Evolutionary conservation across 306 rosid species (phyloP), one percentile per base, ranked within the genome.

Genomic region (Quercus ilex): DNA sequence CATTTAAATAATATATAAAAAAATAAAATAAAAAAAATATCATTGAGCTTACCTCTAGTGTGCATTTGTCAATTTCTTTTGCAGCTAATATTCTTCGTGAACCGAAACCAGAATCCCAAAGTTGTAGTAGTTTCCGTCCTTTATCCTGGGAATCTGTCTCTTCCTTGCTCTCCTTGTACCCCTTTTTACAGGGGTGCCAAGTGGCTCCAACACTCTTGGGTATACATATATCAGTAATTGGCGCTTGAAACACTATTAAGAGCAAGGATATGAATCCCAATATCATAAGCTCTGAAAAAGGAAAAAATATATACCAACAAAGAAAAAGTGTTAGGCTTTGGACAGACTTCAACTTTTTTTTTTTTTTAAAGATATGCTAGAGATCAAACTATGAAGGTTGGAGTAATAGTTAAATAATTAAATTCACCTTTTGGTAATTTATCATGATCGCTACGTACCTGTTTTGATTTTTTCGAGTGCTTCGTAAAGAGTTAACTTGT

Each of bases 191-290:
- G 17, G 91, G 91, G 69, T 52, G 87, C 91, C 91, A 88, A 63
- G 87, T 85, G 15, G 41, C 79, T n/a, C 74, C 91, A 51, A 85
- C 14, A 10, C 69, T 63, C 82, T 55, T 51, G 2, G 89, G 23
- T 55, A 88, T 73, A 19, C 91, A 88, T 8, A 85, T 80, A 12
- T 6, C 64, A 53, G 89, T 18, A 52, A 85, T 76, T 1, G 0
- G 1, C 1, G 6, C 76, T 79, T 88, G 89, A 11, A 71, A 23
- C 43, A 88, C 67, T n/a, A 84, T 85, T 28, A 85, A 84, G 55
- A 88, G 79, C 79, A 88, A 73, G 69, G 91, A 88, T 60, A 88
- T 62, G 60, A 88, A 88, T 74, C 91, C 91, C 89, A 88, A 21
- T 23, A 88, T 86, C 91, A 85, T 85, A 73, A 88, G 91, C 87